Evolutionary conservation across 306 rosid species (phyloP).

Genomic region (Carpinus fangiana): DNA sequence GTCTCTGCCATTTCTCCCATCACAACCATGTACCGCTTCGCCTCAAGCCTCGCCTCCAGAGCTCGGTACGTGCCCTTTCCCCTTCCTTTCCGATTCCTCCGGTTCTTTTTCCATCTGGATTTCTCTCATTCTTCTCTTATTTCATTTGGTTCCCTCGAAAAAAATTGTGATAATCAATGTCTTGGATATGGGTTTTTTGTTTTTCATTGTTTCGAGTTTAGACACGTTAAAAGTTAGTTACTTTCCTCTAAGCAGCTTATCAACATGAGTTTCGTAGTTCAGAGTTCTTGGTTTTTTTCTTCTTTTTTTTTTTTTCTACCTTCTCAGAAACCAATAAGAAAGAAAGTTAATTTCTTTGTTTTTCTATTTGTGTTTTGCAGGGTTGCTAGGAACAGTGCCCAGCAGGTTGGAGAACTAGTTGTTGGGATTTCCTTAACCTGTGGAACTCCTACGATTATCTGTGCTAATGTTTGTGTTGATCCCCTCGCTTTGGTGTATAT

Average conservation of each 20-base stretch:
- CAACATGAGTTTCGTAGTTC: not conserved
- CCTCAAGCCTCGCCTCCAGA: conserved; percentile 76
- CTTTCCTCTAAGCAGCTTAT: not conserved
- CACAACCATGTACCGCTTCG: conserved; percentile 73
- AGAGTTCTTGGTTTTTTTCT: no score
- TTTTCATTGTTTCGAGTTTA: not conserved
- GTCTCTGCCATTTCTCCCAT: not conserved
- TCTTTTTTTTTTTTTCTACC: not conserved
- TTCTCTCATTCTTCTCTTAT: not conserved
- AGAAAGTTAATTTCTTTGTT: not conserved
- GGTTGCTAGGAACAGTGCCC: conserved; percentile 57
- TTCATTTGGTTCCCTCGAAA: conserved; percentile 14
- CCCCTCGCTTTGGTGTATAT: conserved; percentile 3
- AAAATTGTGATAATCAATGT: no score
- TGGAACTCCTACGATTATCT: not conserved
- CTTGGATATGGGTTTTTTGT: not conserved
- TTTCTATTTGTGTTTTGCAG: conserved; percentile 36
- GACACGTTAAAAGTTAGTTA: not conserved
- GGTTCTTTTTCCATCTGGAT: not conserved
- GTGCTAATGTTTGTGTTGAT: not conserved
- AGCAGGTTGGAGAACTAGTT: conserved; percentile 60
- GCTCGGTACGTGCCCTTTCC: conserved; percentile 54
- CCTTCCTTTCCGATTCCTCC: not conserved
- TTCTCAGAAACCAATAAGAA: not conserved
- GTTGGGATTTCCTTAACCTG: not conserved